Conservation (phyloP, 2,329 filamentous ascomycete genomes). For the Fusarium agapanthi region DNA sequence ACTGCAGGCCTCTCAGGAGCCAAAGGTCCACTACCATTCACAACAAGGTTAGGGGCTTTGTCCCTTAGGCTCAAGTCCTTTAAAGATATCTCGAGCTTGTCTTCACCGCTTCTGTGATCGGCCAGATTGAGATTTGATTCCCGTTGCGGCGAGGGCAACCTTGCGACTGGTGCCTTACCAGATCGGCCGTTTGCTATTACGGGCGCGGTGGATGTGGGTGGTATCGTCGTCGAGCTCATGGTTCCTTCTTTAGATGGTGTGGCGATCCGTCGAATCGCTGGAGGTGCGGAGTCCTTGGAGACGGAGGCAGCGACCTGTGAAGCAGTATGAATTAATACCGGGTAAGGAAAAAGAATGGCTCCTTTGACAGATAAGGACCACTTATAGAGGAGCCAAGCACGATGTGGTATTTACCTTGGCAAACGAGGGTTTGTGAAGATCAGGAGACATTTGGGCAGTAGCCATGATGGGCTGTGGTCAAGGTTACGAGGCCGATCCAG, state of each 20-base stretch:
- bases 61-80: conserved; percentile 44
- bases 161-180: conserved; percentile 24
- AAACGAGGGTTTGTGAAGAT: conserved; percentile 72
- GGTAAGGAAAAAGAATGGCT: conserved; percentile 10
- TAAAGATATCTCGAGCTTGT: conserved; percentile 43
- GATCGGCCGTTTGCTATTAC: conserved; percentile 43
- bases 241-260: conserved; percentile 39
- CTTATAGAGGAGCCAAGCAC: conserved; percentile 10
- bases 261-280: conserved; percentile 42
- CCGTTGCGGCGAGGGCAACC: conserved; percentile 32
- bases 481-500: conserved; percentile 36
- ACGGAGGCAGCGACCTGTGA: conserved; percentile 60
- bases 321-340: conserved; percentile 32
- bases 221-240: conserved; percentile 27
- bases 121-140: conserved; percentile 13
- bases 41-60: conserved; percentile 53
- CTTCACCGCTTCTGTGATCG: conserved; percentile 34
- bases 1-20: conserved; percentile 49
- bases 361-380: conserved; percentile 3
- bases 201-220: conserved; percentile 23
- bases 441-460: conserved; percentile 56
- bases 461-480: conserved; percentile 52
- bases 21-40: conserved; percentile 59
- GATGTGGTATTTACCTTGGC: conserved; percentile 68
- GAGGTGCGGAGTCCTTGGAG: conserved; percentile 41